Percentiles rank a stretch among this genome's conserved stretches.
Conservation (phyloP, 495 filamentous ascomycete species). For the Lasiosphaeriaceae sp. region DNA sequence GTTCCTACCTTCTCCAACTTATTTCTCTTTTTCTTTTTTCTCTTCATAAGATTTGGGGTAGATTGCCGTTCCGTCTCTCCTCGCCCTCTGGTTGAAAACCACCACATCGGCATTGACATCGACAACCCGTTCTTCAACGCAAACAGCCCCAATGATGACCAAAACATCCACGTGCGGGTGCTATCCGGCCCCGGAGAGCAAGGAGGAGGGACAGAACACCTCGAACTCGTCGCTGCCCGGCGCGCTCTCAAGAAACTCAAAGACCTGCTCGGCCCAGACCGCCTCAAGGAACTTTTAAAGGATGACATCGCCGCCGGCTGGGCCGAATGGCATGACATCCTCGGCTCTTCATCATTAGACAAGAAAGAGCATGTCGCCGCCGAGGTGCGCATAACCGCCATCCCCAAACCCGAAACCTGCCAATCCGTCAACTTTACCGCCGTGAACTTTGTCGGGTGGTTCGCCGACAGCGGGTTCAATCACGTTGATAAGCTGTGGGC, state of each 20-base stretch:
- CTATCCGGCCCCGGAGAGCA: no score
- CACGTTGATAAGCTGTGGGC: constrained; percentile 9
- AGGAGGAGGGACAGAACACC: background rate
- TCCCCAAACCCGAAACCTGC: background rate
- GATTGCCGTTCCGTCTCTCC: background rate
- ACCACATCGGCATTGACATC: no score
- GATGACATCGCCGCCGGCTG: constrained; percentile 16
- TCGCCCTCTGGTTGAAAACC: background rate
- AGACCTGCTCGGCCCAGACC: constrained; percentile 13
- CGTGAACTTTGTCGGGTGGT: constrained; percentile 15
- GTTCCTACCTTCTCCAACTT: no score
- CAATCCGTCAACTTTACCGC: constrained; percentile 11
- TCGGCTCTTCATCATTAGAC: background rate
- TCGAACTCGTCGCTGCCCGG: constrained; percentile 11
- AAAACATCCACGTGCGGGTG: no score
- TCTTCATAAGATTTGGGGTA: no score
- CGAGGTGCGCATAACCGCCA: constrained; percentile 2
- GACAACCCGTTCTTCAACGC: no score
- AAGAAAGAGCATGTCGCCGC: constrained; percentile 7
- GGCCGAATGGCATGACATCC: constrained; percentile 13
- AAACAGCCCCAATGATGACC: no score
- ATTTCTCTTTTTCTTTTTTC: no score
- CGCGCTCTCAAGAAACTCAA: constrained; percentile 17
- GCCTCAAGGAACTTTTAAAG: constrained; percentile 10
- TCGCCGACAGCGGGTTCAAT: constrained; percentile 12